Evolutionary conservation across 371 early-diverging fungal genomes (phyloP).

Genomic region (Basidiobolus meristosporus): DNA sequence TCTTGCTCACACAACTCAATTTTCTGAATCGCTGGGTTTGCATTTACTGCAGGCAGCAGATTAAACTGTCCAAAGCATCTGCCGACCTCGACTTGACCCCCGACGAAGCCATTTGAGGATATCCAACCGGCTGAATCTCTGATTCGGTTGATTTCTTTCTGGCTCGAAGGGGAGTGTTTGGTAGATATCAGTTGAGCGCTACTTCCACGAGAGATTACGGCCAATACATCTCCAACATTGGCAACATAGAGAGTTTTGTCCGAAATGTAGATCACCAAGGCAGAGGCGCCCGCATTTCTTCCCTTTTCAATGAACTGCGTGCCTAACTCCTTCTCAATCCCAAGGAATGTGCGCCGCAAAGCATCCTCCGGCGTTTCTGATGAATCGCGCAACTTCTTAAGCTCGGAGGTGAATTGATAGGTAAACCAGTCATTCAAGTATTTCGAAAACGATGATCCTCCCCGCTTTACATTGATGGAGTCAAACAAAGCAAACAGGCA

Average conservation of each 20-base stretch:
- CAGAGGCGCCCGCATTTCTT: slow-evolving; percentile 38
- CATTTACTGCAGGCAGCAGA: slow-evolving; percentile 63
- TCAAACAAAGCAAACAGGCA: slow-evolving; percentile 79
- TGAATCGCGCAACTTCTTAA: slow-evolving; percentile 29
- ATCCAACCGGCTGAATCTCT: slow-evolving; percentile 68
- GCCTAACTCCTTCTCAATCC: slow-evolving; percentile 57
- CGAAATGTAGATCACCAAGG: slow-evolving; percentile 56
- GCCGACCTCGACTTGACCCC: slow-evolving; percentile 48
- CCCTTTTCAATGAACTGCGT: slow-evolving; percentile 14
- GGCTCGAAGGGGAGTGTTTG: slow-evolving; percentile 49
- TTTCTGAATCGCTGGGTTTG: slow-evolving; percentile 59
- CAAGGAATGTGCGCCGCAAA: slow-evolving; percentile 50
- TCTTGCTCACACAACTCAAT: slow-evolving; percentile 62
- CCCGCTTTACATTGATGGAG: slow-evolving; percentile 32
- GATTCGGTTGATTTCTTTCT: slow-evolving; percentile 54
- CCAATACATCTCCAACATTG: slow-evolving; percentile 78
- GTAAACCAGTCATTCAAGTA: slow-evolving; percentile 51
- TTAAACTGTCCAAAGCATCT: slow-evolving; percentile 76
- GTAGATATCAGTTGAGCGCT: slow-evolving; percentile 48
- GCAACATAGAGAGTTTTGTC: slow-evolving; percentile 67
- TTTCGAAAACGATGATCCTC: slow-evolving; percentile 38
- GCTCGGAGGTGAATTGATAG: slow-evolving; percentile 42
- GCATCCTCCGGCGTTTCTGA: slow-evolving; percentile 38
- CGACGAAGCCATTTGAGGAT: slow-evolving; percentile 48
- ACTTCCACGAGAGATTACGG: slow-evolving; percentile 61